A percentile compares a stretch with the other conserved stretches of the same genome.
These are phyloP conservation scores for Polygonum maritimum DNA, from an alignment of 148 eudicot species.

Conservation along the genomic window DNA sequence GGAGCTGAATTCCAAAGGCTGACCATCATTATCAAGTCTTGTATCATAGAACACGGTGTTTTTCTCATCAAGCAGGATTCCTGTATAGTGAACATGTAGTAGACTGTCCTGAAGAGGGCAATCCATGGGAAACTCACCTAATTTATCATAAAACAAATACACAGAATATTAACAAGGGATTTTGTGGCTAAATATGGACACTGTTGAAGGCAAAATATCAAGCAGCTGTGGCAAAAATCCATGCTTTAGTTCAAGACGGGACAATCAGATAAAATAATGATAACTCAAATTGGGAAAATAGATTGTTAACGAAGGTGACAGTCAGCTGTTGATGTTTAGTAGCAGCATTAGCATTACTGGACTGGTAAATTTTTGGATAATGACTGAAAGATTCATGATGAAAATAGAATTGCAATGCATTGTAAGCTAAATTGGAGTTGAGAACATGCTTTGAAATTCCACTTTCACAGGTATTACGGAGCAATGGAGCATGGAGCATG, in stretches of 20 bases:
- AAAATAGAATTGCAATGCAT: background rate
- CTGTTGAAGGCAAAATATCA: background rate
- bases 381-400: background rate
- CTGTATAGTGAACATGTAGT: conserved; percentile 79
- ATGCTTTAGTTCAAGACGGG: background rate
- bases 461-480: background rate
- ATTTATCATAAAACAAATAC: conserved; percentile 13
- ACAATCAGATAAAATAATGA: background rate
- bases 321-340: background rate
- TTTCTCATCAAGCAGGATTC: conserved; percentile 75
- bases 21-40: conserved; percentile 70
- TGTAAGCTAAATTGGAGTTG: background rate
- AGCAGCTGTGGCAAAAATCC: background rate
- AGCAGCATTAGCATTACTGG: background rate
- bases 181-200: background rate
- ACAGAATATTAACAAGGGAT: background rate
- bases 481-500: background rate
- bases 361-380: background rate
- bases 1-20: conserved; percentile 88
- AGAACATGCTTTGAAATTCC: background rate
- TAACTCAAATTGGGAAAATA: background rate
- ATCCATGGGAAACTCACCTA: conserved; percentile 99
- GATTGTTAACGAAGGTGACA: background rate
- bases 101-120: conserved; percentile 98
- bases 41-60: conserved; percentile 89